phyloP scores from a whole-genome alignment of 176 grass and related monocot genomes.

The Oryza officinalis region DNA sequence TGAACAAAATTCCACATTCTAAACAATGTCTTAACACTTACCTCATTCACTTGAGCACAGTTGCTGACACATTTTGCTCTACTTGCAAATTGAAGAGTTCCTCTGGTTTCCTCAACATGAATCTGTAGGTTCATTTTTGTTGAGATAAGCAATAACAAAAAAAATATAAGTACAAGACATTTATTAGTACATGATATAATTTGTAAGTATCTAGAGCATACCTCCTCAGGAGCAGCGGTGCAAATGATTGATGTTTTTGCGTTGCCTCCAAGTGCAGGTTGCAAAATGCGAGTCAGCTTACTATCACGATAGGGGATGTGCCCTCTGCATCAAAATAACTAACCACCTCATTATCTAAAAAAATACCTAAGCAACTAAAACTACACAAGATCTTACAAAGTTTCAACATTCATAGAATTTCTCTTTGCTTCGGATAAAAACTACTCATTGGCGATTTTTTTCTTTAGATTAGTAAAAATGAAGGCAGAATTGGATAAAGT shows the following conservation, averaged over 20 bases:
- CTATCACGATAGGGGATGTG: conserved; percentile 99
- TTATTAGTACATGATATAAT: background rate
- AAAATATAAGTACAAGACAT: background rate
- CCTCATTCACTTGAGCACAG: conserved; percentile 97
- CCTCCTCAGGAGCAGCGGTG: conserved; percentile 92
- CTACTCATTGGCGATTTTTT: background rate
- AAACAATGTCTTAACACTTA: conserved; percentile 25
- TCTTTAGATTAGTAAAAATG: conserved; percentile 6
- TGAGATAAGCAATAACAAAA: background rate
- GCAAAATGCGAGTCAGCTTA: conserved; percentile 91
- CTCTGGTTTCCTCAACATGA: conserved; percentile 88
- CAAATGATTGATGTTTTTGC: conserved; percentile 97
- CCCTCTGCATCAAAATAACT: conserved; percentile 63
- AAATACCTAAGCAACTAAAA: background rate
- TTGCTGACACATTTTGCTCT: conserved; percentile 97
- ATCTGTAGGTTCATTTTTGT: conserved; percentile 42
- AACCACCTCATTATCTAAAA: background rate
- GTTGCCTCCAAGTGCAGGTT: conserved; percentile 97
- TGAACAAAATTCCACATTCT: background rate
- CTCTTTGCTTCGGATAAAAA: background rate
- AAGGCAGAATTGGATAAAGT: background rate
- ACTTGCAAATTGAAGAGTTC: conserved; percentile 95
- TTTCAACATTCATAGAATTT: background rate
- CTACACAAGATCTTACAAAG: background rate
- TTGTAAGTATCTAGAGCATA: conserved; percentile 33